These are phyloP conservation scores for Coniochaeta pulveracea DNA, from an alignment of 2,329 filamentous ascomycete species.

Conservation along the genomic window DNA sequence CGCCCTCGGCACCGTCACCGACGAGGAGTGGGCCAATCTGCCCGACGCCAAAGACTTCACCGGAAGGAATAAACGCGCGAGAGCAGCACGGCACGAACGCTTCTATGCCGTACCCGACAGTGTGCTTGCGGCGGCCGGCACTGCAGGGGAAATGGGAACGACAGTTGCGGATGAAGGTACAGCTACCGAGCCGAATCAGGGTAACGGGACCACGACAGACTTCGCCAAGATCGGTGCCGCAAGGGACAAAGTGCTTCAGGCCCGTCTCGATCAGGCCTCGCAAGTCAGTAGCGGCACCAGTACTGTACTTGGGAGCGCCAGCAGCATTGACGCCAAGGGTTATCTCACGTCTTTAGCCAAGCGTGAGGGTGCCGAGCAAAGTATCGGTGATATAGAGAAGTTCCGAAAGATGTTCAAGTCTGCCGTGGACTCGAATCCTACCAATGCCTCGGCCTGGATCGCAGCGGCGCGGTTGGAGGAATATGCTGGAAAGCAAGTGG, in stretches of 20 bases:
- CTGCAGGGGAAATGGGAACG: slow-evolving; percentile 71
- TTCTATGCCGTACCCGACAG: slow-evolving; percentile 98
- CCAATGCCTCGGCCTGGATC: slow-evolving; percentile 91
- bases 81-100: slow-evolving; percentile 69
- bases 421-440: slow-evolving; percentile 93
- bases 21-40: slow-evolving; percentile 93
- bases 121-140: slow-evolving; percentile 77
- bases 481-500: slow-evolving; percentile 80
- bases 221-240: slow-evolving; percentile 96
- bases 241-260: slow-evolving; percentile 88
- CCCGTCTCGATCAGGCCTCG: slow-evolving; percentile 84
- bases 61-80: slow-evolving; percentile 78
- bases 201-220: slow-evolving; percentile 84
- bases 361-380: slow-evolving; percentile 69
- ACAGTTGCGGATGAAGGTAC: slow-evolving; percentile 74
- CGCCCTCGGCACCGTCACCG: slow-evolving; percentile 74
- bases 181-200: slow-evolving; percentile 36
- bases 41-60: slow-evolving; percentile 96
- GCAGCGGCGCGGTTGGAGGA: slow-evolving; percentile 88
- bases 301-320: slow-evolving; percentile 68
- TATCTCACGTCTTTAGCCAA: slow-evolving; percentile 89
- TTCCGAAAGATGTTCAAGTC: slow-evolving; percentile 89
- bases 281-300: slow-evolving; percentile 50
- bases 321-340: slow-evolving; percentile 87
- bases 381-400: slow-evolving; percentile 90